phyloP scores from a whole-genome alignment of 805 yeast genomes.

The Wickerhamomyces tratensis region DNA sequence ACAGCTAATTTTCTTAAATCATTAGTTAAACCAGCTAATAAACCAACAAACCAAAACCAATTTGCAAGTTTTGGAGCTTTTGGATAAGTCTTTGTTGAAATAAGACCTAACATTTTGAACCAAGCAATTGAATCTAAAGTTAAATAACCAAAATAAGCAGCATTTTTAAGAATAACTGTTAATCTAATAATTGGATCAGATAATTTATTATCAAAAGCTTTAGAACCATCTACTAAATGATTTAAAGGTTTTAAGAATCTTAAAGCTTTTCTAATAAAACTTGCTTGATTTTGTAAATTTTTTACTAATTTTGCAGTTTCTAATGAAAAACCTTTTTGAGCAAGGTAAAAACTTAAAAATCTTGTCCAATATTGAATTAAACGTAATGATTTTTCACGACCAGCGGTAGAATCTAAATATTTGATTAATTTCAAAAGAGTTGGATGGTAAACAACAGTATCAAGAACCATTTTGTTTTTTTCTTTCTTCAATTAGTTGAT shows the following conservation, averaged over 20 bases:
- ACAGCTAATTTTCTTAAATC: constrained; percentile 46
- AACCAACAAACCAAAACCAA: constrained; percentile 70
- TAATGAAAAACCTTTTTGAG: constrained; percentile 42
- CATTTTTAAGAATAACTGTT: constrained; percentile 44
- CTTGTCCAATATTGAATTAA: constrained; percentile 73
- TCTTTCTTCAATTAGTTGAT: too few species aligned
- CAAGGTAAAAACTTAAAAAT: constrained; percentile 54
- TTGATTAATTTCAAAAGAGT: constrained; percentile 48
- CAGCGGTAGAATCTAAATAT: constrained; percentile 58
- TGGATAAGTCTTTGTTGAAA: constrained; percentile 35
- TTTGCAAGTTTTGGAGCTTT: constrained; percentile 48
- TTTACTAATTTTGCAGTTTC: constrained; percentile 39
- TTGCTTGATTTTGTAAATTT: constrained; percentile 50
- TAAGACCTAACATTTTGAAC: constrained; percentile 43
- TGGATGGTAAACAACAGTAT: constrained; percentile 68
- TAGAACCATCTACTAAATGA: constrained; percentile 60
- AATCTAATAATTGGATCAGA: constrained; percentile 46
- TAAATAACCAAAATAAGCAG: constrained; percentile 55
- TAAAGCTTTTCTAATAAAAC: constrained; percentile 72
- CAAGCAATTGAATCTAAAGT: constrained; percentile 54
- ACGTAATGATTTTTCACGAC: constrained; percentile 76
- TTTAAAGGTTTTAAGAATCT: constrained; percentile 75
- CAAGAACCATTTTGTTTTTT: constrained; percentile 43
- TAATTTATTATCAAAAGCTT: constrained; percentile 61
- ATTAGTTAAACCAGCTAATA: constrained; percentile 51